Evolutionary conservation across 331 rosid species (phyloP).

Genomic region (Rosa hybrid): DNA sequence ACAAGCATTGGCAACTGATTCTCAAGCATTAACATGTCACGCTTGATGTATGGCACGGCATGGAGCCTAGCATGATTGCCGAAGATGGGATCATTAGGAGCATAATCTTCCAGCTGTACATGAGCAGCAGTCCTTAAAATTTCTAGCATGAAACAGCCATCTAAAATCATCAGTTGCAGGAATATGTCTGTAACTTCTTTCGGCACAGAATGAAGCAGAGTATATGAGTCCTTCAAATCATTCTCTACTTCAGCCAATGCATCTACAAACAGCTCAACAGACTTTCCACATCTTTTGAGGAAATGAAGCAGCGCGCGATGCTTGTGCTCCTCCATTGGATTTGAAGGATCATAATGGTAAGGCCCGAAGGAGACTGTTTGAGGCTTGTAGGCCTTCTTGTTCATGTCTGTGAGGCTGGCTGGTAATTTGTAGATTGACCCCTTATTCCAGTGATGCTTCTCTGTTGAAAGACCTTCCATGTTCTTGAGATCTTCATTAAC

Average conservation of each 20-base stretch:
- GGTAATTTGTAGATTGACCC: conserved; percentile 45
- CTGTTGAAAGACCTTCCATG: conserved; percentile 10
- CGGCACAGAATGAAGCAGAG: conserved; percentile 38
- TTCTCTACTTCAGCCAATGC: conserved; percentile 28
- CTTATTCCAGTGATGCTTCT: conserved; percentile 32
- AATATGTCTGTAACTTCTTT: conserved; percentile 14
- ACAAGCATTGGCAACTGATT: conserved; percentile 51
- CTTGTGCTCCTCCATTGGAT: conserved; percentile 42
- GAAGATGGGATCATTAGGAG: conserved; percentile 50
- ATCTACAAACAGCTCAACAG: conserved; percentile 23
- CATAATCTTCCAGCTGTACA: conserved; percentile 28
- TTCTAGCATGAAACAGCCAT: conserved; percentile 62
- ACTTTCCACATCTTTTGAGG: conserved; percentile 37
- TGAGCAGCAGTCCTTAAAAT: conserved; percentile 10
- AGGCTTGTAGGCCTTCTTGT: conserved; percentile 43
- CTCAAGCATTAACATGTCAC: conserved; percentile 64
- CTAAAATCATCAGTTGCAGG: conserved; percentile 43
- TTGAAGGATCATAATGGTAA: conserved; percentile 30
- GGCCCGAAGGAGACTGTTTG: conserved; percentile 49
- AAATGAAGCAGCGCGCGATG: conserved; percentile 42
- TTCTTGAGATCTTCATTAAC: conserved; percentile 15
- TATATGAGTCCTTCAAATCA: conserved; percentile 37
- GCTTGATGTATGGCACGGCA: conserved; percentile 33
- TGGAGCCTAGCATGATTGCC: conserved; percentile 46
- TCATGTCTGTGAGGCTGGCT: conserved; percentile 12